Conservation (phyloP, 768 basidiomycete genomes). For the Cystofilobasidium macerans region DNA sequence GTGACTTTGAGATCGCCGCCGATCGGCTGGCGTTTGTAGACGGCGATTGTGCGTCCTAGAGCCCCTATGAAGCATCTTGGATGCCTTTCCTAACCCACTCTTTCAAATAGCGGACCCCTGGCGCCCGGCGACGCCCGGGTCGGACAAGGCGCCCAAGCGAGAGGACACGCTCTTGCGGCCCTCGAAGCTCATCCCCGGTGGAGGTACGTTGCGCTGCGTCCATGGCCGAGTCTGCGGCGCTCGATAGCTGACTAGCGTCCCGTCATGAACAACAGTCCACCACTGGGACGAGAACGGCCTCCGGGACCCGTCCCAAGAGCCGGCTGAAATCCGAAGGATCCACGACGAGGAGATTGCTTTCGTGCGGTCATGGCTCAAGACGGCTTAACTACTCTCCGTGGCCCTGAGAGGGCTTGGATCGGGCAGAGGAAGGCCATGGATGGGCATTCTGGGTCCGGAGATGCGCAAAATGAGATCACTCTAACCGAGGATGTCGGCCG, state of each 20-base stretch:
- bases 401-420: too few relatives aligned
- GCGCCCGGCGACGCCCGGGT: conserved; percentile 52
- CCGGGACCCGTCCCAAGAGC: too few relatives aligned
- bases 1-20: conserved; percentile 69
- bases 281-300: conserved; percentile 63
- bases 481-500: too few relatives aligned
- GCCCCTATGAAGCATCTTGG: background rate
- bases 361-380: conserved; percentile 58
- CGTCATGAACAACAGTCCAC: too few relatives aligned
- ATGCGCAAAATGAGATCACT: too few relatives aligned
- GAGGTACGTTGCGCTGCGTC: too few relatives aligned
- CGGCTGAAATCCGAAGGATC: conserved; percentile 48
- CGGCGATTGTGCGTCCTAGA: conserved; percentile 51
- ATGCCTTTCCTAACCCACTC: background rate
- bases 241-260: background rate
- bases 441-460: too few relatives aligned
- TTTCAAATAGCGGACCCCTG: conserved; percentile 66
- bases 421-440: too few relatives aligned
- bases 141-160: conserved; percentile 47
- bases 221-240: background rate
- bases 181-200: conserved; percentile 81
- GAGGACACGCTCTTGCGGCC: conserved; percentile 62
- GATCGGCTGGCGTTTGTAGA: conserved; percentile 81
- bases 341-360: conserved; percentile 71
- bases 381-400: too few relatives aligned